Percentiles rank a stretch among this genome's conserved stretches.
Conservation (phyloP, 2,329 filamentous ascomycete species). For the Penicillium rolfsii region DNA sequence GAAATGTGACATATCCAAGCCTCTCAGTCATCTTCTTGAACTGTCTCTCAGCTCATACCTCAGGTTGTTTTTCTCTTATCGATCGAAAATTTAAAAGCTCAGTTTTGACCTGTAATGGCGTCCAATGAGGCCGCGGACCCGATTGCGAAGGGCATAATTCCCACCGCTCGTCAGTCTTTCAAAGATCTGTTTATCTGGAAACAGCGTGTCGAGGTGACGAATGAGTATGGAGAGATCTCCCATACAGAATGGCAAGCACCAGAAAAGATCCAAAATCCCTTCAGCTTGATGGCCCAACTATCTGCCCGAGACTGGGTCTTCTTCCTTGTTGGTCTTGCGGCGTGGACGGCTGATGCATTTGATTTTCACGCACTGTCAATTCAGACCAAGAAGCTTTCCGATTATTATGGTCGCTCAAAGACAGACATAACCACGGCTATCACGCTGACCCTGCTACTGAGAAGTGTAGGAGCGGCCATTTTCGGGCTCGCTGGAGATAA, state of each 20-base stretch:
- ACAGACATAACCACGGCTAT: constrained; percentile 69
- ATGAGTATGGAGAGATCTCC: constrained; percentile 61
- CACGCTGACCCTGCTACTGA: constrained; percentile 70
- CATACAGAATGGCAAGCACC: constrained; percentile 70
- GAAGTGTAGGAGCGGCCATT: constrained; percentile 72
- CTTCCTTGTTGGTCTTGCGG: constrained; percentile 72
- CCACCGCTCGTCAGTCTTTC: constrained; percentile 67
- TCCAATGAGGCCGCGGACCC: constrained; percentile 63
- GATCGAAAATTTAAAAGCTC: neutral
- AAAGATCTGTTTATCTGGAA: constrained; percentile 73
- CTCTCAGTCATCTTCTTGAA: neutral
- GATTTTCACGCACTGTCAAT: constrained; percentile 82
- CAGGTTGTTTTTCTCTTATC: neutral
- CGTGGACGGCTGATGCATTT: constrained; percentile 82
- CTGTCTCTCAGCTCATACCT: neutral
- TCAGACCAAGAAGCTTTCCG: constrained; percentile 71
- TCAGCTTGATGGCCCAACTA: constrained; percentile 68
- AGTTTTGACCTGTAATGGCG: constrained; percentile 1
- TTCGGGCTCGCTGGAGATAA: constrained; percentile 80
- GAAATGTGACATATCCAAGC: constrained; percentile 2
- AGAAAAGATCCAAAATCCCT: constrained; percentile 68
- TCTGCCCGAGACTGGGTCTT: constrained; percentile 71
- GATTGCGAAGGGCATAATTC: constrained; percentile 65
- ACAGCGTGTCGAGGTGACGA: constrained; percentile 64
- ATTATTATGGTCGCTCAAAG: constrained; percentile 62